Evolutionary conservation across 768 basidiomycete species (phyloP).

Genomic region (Rhodosporidiobolus odoratus): DNA sequence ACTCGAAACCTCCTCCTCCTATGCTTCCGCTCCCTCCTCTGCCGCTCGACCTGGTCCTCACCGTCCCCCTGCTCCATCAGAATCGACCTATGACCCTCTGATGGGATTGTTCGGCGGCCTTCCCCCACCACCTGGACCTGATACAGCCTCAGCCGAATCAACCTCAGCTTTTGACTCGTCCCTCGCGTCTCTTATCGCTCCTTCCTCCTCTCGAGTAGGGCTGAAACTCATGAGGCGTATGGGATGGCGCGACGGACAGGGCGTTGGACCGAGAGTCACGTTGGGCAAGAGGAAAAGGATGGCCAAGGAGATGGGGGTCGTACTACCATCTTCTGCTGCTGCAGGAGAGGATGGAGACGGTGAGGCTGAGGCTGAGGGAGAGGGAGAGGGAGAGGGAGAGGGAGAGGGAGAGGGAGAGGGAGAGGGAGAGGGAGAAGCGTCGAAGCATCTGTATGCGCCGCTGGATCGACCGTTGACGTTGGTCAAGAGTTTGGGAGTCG

Average conservation of each 20-base stretch:
- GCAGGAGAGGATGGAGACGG: constrained; percentile 46
- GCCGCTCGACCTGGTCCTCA: too few species aligned
- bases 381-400: constrained; percentile 52
- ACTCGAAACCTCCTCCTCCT: constrained; percentile 70
- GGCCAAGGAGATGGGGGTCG: constrained; percentile 37
- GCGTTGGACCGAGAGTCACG: constrained; percentile 82
- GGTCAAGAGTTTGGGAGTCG: constrained; percentile 55
- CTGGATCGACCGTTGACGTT: constrained; percentile 65
- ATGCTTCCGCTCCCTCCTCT: constrained; percentile 46
- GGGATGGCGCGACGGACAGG: constrained; percentile 91
- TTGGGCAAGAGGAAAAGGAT: constrained; percentile 64
- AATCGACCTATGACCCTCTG: constrained; percentile 30
- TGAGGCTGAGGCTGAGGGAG: neutral
- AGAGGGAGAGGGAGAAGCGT: constrained; percentile 55
- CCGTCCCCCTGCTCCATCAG: constrained; percentile 13
- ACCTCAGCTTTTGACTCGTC: constrained; percentile 46
- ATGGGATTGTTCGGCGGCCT: constrained; percentile 18
- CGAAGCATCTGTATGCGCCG: constrained; percentile 79
- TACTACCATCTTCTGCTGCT: constrained; percentile 48
- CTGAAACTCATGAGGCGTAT: constrained; percentile 84
- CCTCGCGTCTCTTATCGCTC: constrained; percentile 65
- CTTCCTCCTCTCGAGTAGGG: constrained; percentile 73
- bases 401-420: constrained; percentile 1
- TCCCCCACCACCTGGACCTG: neutral
- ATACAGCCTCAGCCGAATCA: neutral